These are phyloP conservation scores for Parsonsia alboflavescens DNA, from an alignment of 257 asterid species.

Conservation along the genomic window DNA sequence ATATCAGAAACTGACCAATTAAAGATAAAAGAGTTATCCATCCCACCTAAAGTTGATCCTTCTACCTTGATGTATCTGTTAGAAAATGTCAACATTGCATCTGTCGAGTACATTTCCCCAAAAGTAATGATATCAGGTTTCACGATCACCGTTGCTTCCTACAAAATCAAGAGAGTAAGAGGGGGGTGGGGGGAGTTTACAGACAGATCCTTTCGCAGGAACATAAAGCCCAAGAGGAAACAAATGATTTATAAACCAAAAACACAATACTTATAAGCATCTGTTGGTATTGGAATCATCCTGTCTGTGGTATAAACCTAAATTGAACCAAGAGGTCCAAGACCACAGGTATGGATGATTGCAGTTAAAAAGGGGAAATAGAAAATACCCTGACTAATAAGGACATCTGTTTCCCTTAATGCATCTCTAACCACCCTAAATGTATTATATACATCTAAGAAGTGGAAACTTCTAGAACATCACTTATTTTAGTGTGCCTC, in stretches of 20 bases:
- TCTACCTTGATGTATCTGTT: slow-evolving; percentile 42
- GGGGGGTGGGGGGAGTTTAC: not conserved
- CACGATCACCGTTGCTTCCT: slow-evolving; percentile 59
- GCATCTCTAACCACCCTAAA: not conserved
- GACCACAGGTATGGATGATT: not conserved
- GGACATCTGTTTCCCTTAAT: not conserved
- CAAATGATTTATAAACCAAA: not conserved
- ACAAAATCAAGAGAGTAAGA: slow-evolving; percentile 14
- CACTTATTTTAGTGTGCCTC: not conserved
- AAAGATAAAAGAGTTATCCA: slow-evolving; percentile 22
- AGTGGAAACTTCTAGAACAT: not conserved
- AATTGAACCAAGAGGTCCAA: not conserved
- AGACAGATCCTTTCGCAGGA: not conserved
- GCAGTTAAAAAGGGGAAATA: not conserved
- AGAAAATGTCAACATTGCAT: slow-evolving; percentile 53
- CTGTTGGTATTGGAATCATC: not conserved
- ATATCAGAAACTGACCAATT: slow-evolving; percentile 51
- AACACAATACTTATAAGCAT: not conserved
- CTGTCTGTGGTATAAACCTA: not conserved
- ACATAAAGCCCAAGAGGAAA: not conserved
- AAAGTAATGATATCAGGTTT: slow-evolving; percentile 46
- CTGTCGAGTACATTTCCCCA: slow-evolving; percentile 32
- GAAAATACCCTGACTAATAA: not conserved
- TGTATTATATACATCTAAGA: not conserved
- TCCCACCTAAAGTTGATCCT: slow-evolving; percentile 33